Evolutionary conservation across 345 rosid genomes (phyloP), one percentile per base, ranked within the genome.

Genomic region (Chamaenerion angustifolium): DNA sequence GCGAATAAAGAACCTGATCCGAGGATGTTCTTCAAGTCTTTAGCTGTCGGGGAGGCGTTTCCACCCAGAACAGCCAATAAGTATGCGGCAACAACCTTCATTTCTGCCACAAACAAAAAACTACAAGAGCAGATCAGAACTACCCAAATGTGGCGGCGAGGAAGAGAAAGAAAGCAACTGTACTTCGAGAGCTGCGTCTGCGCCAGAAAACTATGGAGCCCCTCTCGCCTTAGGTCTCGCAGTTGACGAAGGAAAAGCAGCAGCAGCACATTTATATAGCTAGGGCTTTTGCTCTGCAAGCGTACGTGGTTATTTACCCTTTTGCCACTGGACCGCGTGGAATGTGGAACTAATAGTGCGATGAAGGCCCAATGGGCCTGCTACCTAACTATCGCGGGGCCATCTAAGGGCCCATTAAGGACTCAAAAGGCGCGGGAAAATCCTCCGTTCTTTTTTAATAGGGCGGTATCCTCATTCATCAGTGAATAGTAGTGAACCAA

Each of bases 1-100:
- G 11, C 12, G n/a, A 12, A 11, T 1, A 25, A 12, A 9, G 49
- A 16, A 85, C 95, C 92, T 61, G 92, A 72, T 66, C 73, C 85
- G 12, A 82, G 92, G 45, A 86, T 78, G 1, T 12, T 3, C 46
- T 80, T 82, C 69, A 86, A 56, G 44, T 86, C 82, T 12, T 11
- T 56, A 40, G 75, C 71, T 0, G 85, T 46, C 12, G 95, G 95
- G 50, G 6, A 4, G 49, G 68, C 11, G 67, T 82, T 86, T 13
- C 95, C 92, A 27, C 95, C 77, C 71, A 82, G 58, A 2, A 67
- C 79, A 40, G 88, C 88, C 46, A 86, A 87, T 66, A 82, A 70
- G 21, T 68, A 86, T 7, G 88, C 86, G 7, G 88, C 95, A 25
- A 82, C 60, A 47, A 86, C 73, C 85, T 86, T 86, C 92, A 86